phyloP scores from a whole-genome alignment of 345 rosid genomes.

The Dimocarpus longan region DNA sequence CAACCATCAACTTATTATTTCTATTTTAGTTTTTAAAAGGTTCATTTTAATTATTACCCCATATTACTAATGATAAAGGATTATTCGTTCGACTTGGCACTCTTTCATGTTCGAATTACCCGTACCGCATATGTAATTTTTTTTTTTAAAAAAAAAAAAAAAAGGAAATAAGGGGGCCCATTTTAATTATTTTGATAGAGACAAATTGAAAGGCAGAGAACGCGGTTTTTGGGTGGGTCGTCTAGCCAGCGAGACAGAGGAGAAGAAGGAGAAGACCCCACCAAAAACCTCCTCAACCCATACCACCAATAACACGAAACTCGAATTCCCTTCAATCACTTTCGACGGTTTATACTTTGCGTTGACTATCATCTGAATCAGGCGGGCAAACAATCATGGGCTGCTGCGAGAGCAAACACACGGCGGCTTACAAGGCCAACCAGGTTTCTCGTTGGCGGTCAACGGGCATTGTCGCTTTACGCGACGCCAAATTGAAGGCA shows the following conservation, averaged over 20 bases:
- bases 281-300: background rate
- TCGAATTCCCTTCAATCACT: background rate
- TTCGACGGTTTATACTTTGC: background rate
- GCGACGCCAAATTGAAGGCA: slow-evolving; percentile 94
- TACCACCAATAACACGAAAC: too few species aligned
- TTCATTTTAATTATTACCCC: too few species aligned
- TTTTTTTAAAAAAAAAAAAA: too few species aligned
- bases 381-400: slow-evolving; percentile 56
- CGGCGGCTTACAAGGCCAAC: slow-evolving; percentile 59
- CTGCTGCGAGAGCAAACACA: slow-evolving; percentile 70
- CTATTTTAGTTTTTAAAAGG: too few species aligned
- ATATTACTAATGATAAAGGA: too few species aligned
- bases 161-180: too few species aligned
- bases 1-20: too few species aligned
- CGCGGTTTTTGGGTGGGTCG: background rate
- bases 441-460: slow-evolving; percentile 90
- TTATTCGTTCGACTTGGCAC: too few species aligned
- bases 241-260: background rate
- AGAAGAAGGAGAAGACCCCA: background rate
- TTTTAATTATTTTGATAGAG: too few species aligned
- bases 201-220: background rate
- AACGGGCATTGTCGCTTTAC: slow-evolving; percentile 90
- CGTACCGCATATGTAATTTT: too few species aligned
- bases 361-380: slow-evolving; percentile 9
- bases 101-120: too few species aligned